These are phyloP conservation scores for Talaromyces amestolkiae DNA, from an alignment of 2,329 filamentous ascomycete species.

Conservation along the genomic window DNA sequence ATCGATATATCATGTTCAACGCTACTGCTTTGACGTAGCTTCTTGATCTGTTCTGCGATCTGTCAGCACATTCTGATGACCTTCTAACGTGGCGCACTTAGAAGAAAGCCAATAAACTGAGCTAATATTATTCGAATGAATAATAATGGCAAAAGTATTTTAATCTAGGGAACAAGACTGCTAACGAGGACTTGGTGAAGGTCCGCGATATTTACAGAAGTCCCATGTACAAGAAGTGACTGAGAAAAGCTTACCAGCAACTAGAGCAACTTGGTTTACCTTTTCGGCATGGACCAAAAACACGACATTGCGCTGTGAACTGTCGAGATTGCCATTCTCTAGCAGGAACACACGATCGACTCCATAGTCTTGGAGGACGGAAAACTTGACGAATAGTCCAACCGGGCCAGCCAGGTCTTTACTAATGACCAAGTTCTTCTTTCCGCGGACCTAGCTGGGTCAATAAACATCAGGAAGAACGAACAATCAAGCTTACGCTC, in stretches of 20 bases:
- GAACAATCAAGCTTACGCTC: constrained; percentile 69
- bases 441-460: constrained; percentile 79
- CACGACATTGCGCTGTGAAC: constrained; percentile 89
- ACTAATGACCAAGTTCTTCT: constrained; percentile 97
- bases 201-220: constrained; percentile 61
- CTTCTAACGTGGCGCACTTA: constrained; percentile 38
- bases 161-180: constrained; percentile 57
- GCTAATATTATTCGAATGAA: constrained; percentile 26
- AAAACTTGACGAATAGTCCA: constrained; percentile 90
- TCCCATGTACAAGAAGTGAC: constrained; percentile 37
- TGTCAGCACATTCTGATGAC: constrained; percentile 62
- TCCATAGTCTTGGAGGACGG: constrained; percentile 91
- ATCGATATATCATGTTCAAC: constrained; percentile 95
- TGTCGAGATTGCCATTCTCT: constrained; percentile 92
- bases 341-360: constrained; percentile 97
- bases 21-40: constrained; percentile 80
- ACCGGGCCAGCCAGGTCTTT: constrained; percentile 84
- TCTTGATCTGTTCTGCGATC: constrained; percentile 77
- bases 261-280: constrained; percentile 74
- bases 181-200: constrained; percentile 53
- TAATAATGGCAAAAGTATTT: constrained; percentile 8
- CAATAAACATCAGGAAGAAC: constrained; percentile 25
- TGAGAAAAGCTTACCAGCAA: constrained; percentile 71
- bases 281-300: constrained; percentile 92
- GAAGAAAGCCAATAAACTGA: constrained; percentile 45